Percentiles rank a stretch among this genome's conserved stretches.
These are phyloP conservation scores for Plasmodium inui DNA, from an alignment of 169 alveolate genomes.

Conservation along the genomic window DNA sequence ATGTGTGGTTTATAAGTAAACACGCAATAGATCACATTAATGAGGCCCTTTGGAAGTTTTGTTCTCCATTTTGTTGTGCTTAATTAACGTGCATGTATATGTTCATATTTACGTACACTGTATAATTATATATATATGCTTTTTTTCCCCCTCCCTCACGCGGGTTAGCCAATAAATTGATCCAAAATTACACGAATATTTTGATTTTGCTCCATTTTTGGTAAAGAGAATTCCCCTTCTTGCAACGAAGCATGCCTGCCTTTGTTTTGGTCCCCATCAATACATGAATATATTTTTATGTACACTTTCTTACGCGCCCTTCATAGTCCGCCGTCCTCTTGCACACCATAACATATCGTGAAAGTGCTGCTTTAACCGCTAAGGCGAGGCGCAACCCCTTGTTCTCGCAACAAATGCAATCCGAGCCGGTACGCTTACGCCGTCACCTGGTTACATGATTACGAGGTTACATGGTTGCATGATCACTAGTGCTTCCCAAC, in stretches of 20 bases:
- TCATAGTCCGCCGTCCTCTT: background rate
- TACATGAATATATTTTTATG: background rate
- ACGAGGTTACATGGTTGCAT: background rate
- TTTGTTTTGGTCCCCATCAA: background rate
- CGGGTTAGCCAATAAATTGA: background rate
- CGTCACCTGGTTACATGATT: background rate
- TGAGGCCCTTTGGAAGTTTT: background rate
- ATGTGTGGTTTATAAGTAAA: background rate
- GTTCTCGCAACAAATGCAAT: background rate
- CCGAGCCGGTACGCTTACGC: background rate
- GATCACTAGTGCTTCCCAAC: background rate
- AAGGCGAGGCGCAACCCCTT: background rate
- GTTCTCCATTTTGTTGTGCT: conserved; percentile 2
- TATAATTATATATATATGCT: background rate
- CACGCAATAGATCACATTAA: background rate
- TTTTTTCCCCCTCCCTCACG: background rate
- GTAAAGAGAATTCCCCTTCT: conserved; percentile 2
- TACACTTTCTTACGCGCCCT: background rate
- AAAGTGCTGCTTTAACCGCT: background rate
- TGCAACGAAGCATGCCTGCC: background rate
- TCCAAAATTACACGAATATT: background rate
- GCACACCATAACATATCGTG: background rate
- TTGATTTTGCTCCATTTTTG: background rate
- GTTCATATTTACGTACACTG: background rate
- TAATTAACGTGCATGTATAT: background rate